phyloP scores from a whole-genome alignment of 768 basidiomycete species.

The Auriculariales sp. region DNA sequence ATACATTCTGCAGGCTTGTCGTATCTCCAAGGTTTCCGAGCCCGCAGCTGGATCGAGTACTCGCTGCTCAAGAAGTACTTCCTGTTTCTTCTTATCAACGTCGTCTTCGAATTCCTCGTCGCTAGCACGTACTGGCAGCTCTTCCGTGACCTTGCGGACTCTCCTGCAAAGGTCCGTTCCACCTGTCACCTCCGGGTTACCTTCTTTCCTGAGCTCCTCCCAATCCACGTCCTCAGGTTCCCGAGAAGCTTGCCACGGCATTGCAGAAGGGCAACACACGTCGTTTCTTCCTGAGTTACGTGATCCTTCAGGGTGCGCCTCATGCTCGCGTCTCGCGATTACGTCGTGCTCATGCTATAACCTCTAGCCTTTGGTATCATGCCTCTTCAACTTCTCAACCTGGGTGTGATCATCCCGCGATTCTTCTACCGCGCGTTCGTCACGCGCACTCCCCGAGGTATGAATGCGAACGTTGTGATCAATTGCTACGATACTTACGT shows the following conservation, averaged over 20 bases:
- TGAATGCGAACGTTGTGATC: constrained; percentile 11
- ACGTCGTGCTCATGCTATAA: constrained; percentile 6
- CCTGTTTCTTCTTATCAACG: constrained; percentile 80
- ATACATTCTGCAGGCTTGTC: no score
- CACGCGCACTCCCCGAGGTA: constrained; percentile 85
- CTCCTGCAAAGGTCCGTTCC: constrained; percentile 85
- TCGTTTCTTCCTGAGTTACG: constrained; percentile 78
- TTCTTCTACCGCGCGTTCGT: constrained; percentile 58
- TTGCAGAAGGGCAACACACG: constrained; percentile 66
- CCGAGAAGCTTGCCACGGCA: constrained; percentile 79
- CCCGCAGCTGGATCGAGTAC: constrained; percentile 87
- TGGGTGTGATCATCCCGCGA: constrained; percentile 77
- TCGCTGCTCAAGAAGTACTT: constrained; percentile 93
- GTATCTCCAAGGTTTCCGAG: constrained; percentile 80
- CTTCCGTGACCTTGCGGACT: constrained; percentile 80
- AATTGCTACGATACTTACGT: not conserved
- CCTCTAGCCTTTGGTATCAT: constrained; percentile 72
- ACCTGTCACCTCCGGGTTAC: no score
- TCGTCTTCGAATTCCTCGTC: constrained; percentile 86
- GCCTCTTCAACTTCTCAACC: constrained; percentile 87
- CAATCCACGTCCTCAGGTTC: no score
- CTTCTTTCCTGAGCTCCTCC: no score
- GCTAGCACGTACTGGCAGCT: constrained; percentile 89
- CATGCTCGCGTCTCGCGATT: not conserved
- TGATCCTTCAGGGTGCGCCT: constrained; percentile 68